Evolutionary conservation across 2,329 filamentous ascomycete genomes (phyloP).

Genomic region (Aaosphaeria pasadenensis): DNA sequence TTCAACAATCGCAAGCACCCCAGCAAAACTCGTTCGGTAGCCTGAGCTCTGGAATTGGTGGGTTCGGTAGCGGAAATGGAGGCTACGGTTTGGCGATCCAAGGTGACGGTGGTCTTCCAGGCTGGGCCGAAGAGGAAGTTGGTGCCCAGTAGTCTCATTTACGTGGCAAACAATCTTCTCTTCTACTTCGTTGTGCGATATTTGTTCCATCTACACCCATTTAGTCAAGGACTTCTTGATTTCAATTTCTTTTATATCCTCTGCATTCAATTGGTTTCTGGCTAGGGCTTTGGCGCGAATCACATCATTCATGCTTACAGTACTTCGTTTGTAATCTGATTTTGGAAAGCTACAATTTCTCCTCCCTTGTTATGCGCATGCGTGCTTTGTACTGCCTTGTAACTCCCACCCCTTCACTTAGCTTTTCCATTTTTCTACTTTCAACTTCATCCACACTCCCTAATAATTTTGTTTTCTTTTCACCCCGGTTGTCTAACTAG

Average conservation of each 20-base stretch:
- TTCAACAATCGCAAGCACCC: constrained; percentile 34
- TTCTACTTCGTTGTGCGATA: constrained; percentile 32
- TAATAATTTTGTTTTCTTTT: background rate
- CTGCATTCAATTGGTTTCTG: constrained; percentile 4
- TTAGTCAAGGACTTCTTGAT: background rate
- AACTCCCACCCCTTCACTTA: no score
- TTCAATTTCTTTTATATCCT: constrained; percentile 6
- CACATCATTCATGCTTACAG: no score
- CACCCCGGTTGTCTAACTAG: background rate
- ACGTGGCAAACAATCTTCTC: constrained; percentile 1
- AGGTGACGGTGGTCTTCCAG: constrained; percentile 56
- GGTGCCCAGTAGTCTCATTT: constrained; percentile 45
- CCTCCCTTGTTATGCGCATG: no score
- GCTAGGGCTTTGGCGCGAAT: background rate
- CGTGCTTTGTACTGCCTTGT: no score
- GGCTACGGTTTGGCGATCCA: constrained; percentile 60
- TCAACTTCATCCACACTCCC: background rate
- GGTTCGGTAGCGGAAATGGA: constrained; percentile 51
- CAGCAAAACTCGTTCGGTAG: constrained; percentile 54
- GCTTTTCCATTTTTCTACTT: background rate
- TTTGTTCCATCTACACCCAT: constrained; percentile 8
- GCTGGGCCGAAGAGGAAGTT: constrained; percentile 64
- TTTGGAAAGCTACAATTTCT: no score
- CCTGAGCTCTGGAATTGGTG: constrained; percentile 57
- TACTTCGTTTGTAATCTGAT: no score